Evolutionary conservation across 2,329 filamentous ascomycete species (phyloP), one percentile per base, ranked within the genome.

Genomic region (Sarocladium kiliense): DNA sequence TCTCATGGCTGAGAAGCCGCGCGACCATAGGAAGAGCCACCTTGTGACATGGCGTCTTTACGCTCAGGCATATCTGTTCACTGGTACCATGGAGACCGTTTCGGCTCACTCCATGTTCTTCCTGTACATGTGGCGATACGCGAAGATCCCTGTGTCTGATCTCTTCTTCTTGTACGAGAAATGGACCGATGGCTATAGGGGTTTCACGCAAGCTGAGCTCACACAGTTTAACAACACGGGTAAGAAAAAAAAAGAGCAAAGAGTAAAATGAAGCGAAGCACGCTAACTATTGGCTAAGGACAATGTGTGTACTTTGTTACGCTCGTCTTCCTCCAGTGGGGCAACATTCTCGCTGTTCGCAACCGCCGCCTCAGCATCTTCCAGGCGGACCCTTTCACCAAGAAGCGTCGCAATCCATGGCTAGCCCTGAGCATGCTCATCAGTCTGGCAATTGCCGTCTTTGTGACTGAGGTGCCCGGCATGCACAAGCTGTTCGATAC

Each of bases 231-330:
- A 79, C 65, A 71, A 68, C 54, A 51, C 47, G 34, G 47, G 47
- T 51, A 51, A 39, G 36, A 34, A 14, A 34, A 34, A 14, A 34
- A 14, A 34, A 34, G 14, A 14, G 14, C 9, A 34, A 34, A 34
- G 30, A 34, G 30, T 9, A 34, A 34, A 14, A 34, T 7, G 14
- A 34, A 34, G 30, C 7, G 30, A 45, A 26, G 7, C 10, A 30
- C 16, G 26, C 47, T 34, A 32, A 32, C 47, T 21, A 21, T 16
- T 25, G 3, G 14, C 14, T 71, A 71, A 0, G 78, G 75, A 2
- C 77, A 80, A 60, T 71, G 74, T 42, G 74, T 82, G 5, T 82
- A 81, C 64, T 82, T 82, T 55, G 75, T 81, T 11, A 77, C 74
- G 0, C 68, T 81, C 1, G 77, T 81, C 0, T 72, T 81, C 36